A percentile compares a stretch with the other conserved stretches of the same genome.
Evolutionary conservation across 345 rosid species (phyloP).

Genomic region (Corymbia maculata): DNA sequence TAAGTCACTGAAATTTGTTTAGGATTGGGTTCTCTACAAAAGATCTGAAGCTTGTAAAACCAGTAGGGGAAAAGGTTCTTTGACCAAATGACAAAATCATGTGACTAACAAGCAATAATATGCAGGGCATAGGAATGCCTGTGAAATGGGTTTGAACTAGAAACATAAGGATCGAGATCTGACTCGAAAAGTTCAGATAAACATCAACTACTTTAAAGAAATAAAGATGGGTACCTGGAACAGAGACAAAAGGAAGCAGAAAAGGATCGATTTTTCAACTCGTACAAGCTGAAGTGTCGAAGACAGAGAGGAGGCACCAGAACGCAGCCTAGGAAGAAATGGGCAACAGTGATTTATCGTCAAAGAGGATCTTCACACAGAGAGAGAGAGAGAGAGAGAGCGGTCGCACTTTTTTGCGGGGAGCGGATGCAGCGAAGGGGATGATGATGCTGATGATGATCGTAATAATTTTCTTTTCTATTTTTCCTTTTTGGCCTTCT

Average conservation of each 20-base stretch:
- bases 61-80: neutral
- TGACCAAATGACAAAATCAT: neutral
- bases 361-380: neutral
- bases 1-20: neutral
- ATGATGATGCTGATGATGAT: neutral
- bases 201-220: neutral
- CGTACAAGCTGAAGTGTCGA: neutral
- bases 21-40: neutral
- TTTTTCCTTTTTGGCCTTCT: neutral
- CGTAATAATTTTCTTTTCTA: neutral
- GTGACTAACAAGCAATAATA: neutral
- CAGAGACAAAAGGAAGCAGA: neutral
- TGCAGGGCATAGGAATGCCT: neutral
- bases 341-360: neutral
- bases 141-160: neutral
- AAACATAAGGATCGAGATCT: neutral
- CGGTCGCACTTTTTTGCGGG: neutral
- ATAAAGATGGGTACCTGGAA: neutral
- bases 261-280: neutral
- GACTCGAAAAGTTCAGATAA: neutral
- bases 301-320: neutral
- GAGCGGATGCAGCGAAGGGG: neutral
- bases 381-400: neutral
- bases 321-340: neutral
- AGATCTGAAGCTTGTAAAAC: neutral